Evolutionary conservation across 2,329 filamentous ascomycete genomes (phyloP), one percentile per base, ranked within the genome.

Genomic region (Cytospora schulzeri): DNA sequence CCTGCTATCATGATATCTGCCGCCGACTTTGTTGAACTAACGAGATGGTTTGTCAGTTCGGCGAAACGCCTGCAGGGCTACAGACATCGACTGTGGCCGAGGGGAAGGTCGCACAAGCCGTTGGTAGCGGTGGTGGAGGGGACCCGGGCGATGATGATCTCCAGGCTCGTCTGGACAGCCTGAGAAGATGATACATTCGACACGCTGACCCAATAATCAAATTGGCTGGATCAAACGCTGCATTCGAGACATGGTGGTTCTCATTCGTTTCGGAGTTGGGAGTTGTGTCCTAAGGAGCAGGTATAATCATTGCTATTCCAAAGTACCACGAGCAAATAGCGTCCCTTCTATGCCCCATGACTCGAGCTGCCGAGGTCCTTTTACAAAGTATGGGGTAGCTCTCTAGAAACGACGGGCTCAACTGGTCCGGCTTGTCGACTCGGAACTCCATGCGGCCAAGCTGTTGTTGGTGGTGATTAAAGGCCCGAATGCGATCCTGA

Each of bases 91-190:
- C 88, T 6, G 88, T 90, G 6, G 80, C 90, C 7, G 92, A 97
- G 73, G 85, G 88, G 14, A 88, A 86, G 72, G 87, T 98, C 67
- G 94, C 95, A 55, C 91, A 98, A 76, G 93, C 94, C 19, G 84
- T 98, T 14, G 79, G 80, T 6, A 77, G 78, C 15, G 89, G 89
- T 6, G 87, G 83, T 11, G 79, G 79, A 22, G 79, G 76, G 28
- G 88, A 88, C 71, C 81, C 85, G 6, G 88, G 87, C n/a, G 93
- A 97, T 72, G 92, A 97, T 73, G 95, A 97, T 75, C 85, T 99
- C 29, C 93, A 98, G 80, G 94, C 95, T 68, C 88, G 95, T 65
- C 84, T 99, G 60, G 92, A 98, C 75, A 96, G 93, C 76, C 80
- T 98, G 69, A 85, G 91, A 73, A 83, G 83, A 75, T 86, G 76